Base-by-base conservation (phyloP, 345 rosid species). In the Gossypium ekmanianum region DNA sequence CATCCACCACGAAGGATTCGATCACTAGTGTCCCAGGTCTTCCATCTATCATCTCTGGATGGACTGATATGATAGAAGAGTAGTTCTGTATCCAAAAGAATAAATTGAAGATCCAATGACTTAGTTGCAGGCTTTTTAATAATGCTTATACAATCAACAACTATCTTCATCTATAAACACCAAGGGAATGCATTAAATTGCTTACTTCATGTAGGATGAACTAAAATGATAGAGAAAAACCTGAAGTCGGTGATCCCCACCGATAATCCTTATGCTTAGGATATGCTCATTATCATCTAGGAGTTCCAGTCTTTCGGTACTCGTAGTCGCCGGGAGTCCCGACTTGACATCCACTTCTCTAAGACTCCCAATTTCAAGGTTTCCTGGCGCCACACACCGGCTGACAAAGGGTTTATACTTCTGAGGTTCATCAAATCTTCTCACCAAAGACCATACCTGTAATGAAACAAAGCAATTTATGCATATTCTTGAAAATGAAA, bases 1-100 rank as follows among this genome's bases (percentile, higher is more conserved):
- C 92, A 67, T 96, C 97, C 74, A 96, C 98, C 67, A 92, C 91
- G 76, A 89, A 96, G 0, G 99, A 96, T 82, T 96, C 99, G 0
- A 93, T 81, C 80, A 90, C 97, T 71, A 93, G 77, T 14, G 98
- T 93, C 57, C 97, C 95, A 9, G 87, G 81, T 74, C 97, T 86
- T 79, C 98, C 99, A 55, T 90, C 88, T 43, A 89, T 86, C 4
- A 87, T 87, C 85, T 96, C 97, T 7, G 98, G 94, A 65, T 96
- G 99, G 72, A 96, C 88, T 22, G 97, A 89, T 43, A 92, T 92
- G 73, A 91, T 81, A 2, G 99, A 96, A 43, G 94, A 92, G 84
- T 96, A 96, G 81, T 96, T 96, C 99, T 93, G 87, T n/a, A 47
- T n/a, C 55, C 63, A 76, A 16, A 72, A 34, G 41, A 3, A 29